Evolutionary conservation across 345 rosid species (phyloP).

Genomic region (Moricandia moricandioides): DNA sequence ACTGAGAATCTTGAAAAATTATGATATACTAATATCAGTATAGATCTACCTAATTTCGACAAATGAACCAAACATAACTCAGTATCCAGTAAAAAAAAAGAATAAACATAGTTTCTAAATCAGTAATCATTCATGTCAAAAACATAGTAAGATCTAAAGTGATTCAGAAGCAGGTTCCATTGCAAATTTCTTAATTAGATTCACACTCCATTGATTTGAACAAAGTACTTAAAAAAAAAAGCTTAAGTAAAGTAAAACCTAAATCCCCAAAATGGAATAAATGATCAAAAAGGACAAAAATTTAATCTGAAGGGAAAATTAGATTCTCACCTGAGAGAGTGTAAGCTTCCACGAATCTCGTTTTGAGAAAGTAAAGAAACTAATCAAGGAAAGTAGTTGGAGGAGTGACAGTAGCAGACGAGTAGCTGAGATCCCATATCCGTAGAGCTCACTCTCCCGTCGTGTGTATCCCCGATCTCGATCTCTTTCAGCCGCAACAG

Average conservation of each 20-base stretch:
- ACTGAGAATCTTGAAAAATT: neutral
- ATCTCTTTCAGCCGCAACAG: conserved; percentile 22
- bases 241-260: conserved; percentile 20
- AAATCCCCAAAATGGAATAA: conserved; percentile 29
- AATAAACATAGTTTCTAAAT: neutral
- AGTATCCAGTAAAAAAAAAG: neutral
- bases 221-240: neutral
- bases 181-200: neutral
- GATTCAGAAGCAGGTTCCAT: neutral
- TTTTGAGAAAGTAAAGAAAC: neutral
- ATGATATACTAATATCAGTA: neutral
- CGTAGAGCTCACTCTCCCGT: conserved; percentile 28
- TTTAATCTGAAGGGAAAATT: neutral
- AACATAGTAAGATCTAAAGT: conserved; percentile 12
- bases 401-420: conserved; percentile 39
- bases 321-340: conserved; percentile 26
- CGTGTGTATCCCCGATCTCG: conserved; percentile 33
- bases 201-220: neutral
- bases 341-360: neutral
- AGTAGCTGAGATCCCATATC: conserved; percentile 38
- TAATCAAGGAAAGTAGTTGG: conserved; percentile 27
- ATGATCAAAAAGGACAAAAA: conserved; percentile 4
- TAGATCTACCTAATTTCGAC: neutral
- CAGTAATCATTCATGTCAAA: neutral
- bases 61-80: conserved; percentile 1